These are phyloP conservation scores for Infundibulicybe gibba DNA, from an alignment of 768 basidiomycete genomes.

Conservation along the genomic window DNA sequence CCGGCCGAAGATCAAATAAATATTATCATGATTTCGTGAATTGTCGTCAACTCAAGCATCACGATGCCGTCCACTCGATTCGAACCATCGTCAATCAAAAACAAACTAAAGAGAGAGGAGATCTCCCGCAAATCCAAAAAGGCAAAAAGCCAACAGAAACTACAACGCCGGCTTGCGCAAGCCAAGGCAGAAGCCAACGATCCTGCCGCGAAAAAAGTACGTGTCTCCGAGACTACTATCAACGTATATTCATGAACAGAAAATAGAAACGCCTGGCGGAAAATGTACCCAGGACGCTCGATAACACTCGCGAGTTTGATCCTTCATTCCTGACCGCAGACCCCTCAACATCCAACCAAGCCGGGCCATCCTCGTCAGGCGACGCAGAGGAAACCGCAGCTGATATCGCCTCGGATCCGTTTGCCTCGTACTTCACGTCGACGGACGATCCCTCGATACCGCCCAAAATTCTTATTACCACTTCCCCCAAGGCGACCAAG, in stretches of 20 bases:
- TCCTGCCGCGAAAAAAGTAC: constrained; percentile 75
- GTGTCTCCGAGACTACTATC: constrained; percentile 9
- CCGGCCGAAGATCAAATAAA: no score
- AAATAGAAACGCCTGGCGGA: constrained; percentile 73
- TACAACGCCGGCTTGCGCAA: constrained; percentile 73
- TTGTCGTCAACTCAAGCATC: neutral
- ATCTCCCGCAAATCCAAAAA: constrained; percentile 69
- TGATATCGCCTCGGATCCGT: constrained; percentile 73
- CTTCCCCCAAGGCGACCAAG: constrained; percentile 85
- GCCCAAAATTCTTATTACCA: constrained; percentile 88
- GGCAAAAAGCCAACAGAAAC: constrained; percentile 75
- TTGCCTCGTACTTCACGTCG: constrained; percentile 72
- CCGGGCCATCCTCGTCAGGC: constrained; percentile 31
- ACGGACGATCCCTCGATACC: constrained; percentile 66
- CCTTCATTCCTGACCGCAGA: constrained; percentile 62
- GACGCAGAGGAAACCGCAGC: constrained; percentile 54
- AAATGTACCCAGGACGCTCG: constrained; percentile 89
- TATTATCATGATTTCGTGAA: no score
- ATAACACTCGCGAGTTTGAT: constrained; percentile 88
- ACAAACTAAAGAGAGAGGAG: constrained; percentile 87
- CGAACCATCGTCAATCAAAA: constrained; percentile 70
- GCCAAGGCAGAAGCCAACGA: constrained; percentile 77
- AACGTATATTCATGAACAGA: neutral
- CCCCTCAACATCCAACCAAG: constrained; percentile 23
- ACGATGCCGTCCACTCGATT: constrained; percentile 56